Evolutionary conservation across 1,139 yeast genomes (phyloP).

Genomic region (Zygoascus sp.): DNA sequence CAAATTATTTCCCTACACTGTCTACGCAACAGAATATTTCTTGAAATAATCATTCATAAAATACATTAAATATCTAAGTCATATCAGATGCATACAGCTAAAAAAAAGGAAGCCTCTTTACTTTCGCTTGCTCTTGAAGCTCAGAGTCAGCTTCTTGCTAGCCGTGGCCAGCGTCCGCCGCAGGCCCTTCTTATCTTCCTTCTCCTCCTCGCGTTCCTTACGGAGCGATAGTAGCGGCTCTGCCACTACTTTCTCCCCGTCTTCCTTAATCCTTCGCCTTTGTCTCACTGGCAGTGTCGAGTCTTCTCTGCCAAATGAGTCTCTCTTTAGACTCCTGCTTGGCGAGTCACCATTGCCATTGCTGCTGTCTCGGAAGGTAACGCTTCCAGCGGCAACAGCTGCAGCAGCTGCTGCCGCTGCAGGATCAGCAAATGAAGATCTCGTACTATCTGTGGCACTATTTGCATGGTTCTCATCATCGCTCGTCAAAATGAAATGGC

Average conservation of each 20-base stretch:
- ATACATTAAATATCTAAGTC: not conserved
- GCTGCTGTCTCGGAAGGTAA: conserved; percentile 13
- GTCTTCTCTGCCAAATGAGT: conserved; percentile 5
- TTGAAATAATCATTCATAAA: not conserved
- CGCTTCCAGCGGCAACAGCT: conserved; percentile 13
- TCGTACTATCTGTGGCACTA: not conserved
- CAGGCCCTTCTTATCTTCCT: conserved; percentile 13
- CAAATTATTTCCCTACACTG: too few relatives aligned
- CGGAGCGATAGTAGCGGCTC: not conserved
- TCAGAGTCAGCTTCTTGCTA: conserved; percentile 18
- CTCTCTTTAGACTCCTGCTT: not conserved
- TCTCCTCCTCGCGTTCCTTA: not conserved
- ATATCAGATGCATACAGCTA: not conserved
- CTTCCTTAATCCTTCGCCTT: conserved; percentile 2
- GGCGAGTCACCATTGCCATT: conserved; percentile 10
- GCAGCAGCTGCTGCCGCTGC: conserved; percentile 15
- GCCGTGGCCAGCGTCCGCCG: conserved; percentile 18
- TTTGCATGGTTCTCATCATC: conserved; percentile 7
- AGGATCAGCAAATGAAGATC: not conserved
- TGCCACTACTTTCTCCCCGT: not conserved
- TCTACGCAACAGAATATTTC: too few relatives aligned
- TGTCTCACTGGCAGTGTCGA: conserved; percentile 7
- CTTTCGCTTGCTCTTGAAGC: conserved; percentile 11
- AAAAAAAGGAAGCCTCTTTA: not conserved
- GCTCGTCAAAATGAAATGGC: conserved; percentile 6